Evolutionary conservation across 805 yeast species (phyloP).

Genomic region (Starmerella cellae): DNA sequence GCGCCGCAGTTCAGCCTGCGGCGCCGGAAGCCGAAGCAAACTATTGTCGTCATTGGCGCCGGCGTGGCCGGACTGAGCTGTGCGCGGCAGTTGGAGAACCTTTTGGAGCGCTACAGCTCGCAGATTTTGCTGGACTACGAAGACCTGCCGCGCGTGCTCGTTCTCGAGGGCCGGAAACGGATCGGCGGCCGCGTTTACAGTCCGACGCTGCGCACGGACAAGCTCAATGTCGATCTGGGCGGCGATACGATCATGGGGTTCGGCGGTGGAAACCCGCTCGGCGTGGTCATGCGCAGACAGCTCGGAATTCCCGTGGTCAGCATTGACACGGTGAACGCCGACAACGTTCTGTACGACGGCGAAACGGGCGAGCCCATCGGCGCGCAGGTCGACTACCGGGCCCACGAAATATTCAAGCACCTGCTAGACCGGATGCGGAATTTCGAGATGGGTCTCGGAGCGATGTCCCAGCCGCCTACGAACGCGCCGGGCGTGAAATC

Average conservation of each 20-base stretch:
- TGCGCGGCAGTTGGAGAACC: slow-evolving; percentile 86
- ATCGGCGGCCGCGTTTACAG: slow-evolving; percentile 34
- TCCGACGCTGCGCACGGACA: slow-evolving; percentile 19
- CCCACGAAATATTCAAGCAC: slow-evolving; percentile 28
- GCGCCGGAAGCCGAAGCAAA: slow-evolving; percentile 27
- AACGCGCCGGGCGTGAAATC: slow-evolving; percentile 29
- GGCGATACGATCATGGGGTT: slow-evolving; percentile 31
- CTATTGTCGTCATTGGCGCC: slow-evolving; percentile 77
- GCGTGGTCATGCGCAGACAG: slow-evolving; percentile 30
- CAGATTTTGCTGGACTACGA: slow-evolving; percentile 27
- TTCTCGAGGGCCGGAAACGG: slow-evolving; percentile 31
- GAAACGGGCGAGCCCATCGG: slow-evolving; percentile 25
- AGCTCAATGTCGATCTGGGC: slow-evolving; percentile 30
- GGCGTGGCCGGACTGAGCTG: slow-evolving; percentile 95
- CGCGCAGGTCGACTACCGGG: slow-evolving; percentile 25
- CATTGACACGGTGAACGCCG: slow-evolving; percentile 22
- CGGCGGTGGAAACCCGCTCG: slow-evolving; percentile 32
- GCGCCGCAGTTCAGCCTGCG: slow-evolving; percentile 15
- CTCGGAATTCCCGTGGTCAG: slow-evolving; percentile 31
- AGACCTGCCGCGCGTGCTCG: slow-evolving; percentile 30
- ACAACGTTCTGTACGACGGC: slow-evolving; percentile 27
- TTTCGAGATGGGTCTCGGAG: slow-evolving; percentile 25
- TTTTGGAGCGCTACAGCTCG: slow-evolving; percentile 26
- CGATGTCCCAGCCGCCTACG: slow-evolving; percentile 15
- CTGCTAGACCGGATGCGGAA: slow-evolving; percentile 28